Conservation (phyloP, 1,139 yeast genomes). For the Candida sp. region DNA sequence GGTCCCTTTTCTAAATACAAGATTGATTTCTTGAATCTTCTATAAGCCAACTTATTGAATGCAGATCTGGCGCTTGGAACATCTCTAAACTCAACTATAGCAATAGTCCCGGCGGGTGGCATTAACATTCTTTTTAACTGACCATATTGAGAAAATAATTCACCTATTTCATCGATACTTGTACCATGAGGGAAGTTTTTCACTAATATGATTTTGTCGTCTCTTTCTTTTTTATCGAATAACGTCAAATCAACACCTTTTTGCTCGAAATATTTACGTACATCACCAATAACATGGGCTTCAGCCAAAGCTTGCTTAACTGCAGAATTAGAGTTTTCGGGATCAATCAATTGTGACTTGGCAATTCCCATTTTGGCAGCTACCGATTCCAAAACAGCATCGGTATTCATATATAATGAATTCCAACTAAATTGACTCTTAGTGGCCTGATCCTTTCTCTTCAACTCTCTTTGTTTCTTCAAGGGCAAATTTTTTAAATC, state of each 20-base stretch:
- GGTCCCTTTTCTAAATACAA: conserved; percentile 95
- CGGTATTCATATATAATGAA: conserved; percentile 83
- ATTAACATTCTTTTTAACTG: conserved; percentile 75
- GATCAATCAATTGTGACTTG: conserved; percentile 83
- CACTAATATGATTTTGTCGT: conserved; percentile 76
- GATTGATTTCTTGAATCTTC: conserved; percentile 82
- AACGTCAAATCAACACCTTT: conserved; percentile 82
- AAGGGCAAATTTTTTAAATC: conserved; percentile 87
- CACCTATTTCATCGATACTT: conserved; percentile 73
- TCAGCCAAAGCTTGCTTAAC: conserved; percentile 99
- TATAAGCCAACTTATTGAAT: conserved; percentile 80
- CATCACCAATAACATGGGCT: conserved; percentile 92
- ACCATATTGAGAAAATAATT: conserved; percentile 77
- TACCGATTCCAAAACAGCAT: conserved; percentile 89
- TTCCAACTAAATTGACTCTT: conserved; percentile 94
- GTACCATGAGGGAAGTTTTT: conserved; percentile 93
- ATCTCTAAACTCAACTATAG: conserved; percentile 89
- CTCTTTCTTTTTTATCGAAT: conserved; percentile 71
- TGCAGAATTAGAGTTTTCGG: conserved; percentile 82
- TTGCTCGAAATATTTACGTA: conserved; percentile 77
- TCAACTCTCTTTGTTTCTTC: conserved; percentile 85
- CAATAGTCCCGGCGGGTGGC: conserved; percentile 98
- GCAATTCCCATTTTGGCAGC: conserved; percentile 80
- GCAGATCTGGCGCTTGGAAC: conserved; percentile 86
- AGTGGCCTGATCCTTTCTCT: conserved; percentile 79